Percentiles rank a stretch among this genome's conserved stretches.
These are phyloP conservation scores for Aspergillus unguis DNA, from an alignment of 2,329 filamentous ascomycete species.

Conservation along the genomic window DNA sequence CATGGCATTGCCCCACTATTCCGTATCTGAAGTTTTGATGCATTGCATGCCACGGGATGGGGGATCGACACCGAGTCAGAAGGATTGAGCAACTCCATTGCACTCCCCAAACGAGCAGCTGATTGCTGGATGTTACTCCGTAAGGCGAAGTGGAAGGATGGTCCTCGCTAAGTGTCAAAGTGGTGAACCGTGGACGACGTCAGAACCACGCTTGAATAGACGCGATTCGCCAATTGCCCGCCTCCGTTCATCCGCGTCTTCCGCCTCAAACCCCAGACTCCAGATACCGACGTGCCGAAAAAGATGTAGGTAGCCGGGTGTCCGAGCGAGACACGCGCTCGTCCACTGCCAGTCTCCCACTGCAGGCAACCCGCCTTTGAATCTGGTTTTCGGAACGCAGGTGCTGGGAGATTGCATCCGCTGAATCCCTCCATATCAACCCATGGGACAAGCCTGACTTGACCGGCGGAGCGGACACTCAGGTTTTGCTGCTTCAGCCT, in stretches of 20 bases:
- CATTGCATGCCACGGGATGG: neutral
- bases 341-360: neutral
- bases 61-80: neutral
- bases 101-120: too few relatives aligned
- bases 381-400: neutral
- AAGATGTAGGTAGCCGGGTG: neutral
- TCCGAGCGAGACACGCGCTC: neutral
- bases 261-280: neutral
- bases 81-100: too few relatives aligned
- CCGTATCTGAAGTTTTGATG: neutral
- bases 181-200: neutral
- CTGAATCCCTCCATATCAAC: neutral
- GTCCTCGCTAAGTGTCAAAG: too few relatives aligned
- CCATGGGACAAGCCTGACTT: neutral
- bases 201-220: neutral
- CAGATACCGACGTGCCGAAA: neutral
- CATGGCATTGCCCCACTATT: neutral
- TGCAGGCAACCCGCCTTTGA: neutral
- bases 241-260: slow-evolving; percentile 3
- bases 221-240: neutral
- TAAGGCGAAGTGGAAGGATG: neutral
- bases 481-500: neutral
- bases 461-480: slow-evolving; percentile 1
- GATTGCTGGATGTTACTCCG: neutral
- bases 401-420: neutral